Evolutionary conservation across 768 basidiomycete species (phyloP).

Genomic region (Lactarius sanguifluus): DNA sequence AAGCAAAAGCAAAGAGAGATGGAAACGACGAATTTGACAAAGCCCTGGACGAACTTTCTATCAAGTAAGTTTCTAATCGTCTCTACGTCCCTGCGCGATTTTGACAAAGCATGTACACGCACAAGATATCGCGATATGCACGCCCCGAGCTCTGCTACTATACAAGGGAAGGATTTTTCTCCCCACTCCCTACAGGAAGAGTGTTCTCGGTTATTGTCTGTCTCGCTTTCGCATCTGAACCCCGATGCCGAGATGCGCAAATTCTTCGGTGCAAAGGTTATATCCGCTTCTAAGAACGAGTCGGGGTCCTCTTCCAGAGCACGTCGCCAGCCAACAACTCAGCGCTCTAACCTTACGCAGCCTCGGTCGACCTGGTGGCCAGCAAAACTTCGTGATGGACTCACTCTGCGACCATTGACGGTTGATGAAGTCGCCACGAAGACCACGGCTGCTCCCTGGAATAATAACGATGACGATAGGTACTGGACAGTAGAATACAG

Average conservation of each 20-base stretch:
- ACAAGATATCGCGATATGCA: conserved; percentile 55
- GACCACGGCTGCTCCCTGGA: conserved; percentile 39
- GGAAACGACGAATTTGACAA: conserved; percentile 79
- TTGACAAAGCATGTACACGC: conserved; percentile 4
- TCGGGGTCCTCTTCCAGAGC: conserved; percentile 38
- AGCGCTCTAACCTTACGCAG: conserved; percentile 72
- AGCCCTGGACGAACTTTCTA: conserved; percentile 79
- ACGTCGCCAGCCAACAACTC: conserved; percentile 44
- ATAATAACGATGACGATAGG: conserved; percentile 60
- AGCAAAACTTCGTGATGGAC: conserved; percentile 65
- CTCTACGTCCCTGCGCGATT: not conserved
- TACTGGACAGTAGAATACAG: conserved; percentile 92
- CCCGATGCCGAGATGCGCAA: conserved; percentile 87
- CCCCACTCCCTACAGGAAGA: conserved; percentile 36
- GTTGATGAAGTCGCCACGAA: conserved; percentile 53
- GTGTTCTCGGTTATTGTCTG: conserved; percentile 61
- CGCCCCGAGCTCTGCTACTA: conserved; percentile 28
- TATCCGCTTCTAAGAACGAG: conserved; percentile 56
- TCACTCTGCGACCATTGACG: conserved; percentile 60
- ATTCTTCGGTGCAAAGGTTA: conserved; percentile 92
- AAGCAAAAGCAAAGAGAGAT: conserved; percentile 57
- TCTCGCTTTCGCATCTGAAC: conserved; percentile 82
- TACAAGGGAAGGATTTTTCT: conserved; percentile 28
- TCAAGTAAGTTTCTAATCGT: conserved; percentile 51
- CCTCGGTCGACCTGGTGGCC: conserved; percentile 78